Base-by-base conservation (phyloP, 495 filamentous ascomycete genomes). In the Aspergillus ellipticus region DNA sequence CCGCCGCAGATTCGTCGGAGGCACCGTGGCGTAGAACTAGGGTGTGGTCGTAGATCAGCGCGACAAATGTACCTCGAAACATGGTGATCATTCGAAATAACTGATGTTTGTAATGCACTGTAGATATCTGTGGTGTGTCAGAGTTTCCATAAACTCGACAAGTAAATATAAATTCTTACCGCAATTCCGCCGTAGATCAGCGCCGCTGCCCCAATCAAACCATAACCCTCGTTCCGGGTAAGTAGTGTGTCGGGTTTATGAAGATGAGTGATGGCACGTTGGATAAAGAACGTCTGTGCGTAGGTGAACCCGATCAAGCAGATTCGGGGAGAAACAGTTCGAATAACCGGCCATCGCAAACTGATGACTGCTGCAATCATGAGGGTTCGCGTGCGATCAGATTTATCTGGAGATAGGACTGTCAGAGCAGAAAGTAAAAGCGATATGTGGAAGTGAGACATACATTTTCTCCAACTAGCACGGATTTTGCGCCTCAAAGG, bases 41-140 rank as follows among this genome's bases (percentile, higher is more conserved):
- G 1, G 81, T 76, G 52, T 67, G 64, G 22, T 64, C 62, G 56
- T 81, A 85, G 20, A 86, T 72, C 33, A 80, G 67, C 4, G 70
- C 72, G 7, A 79, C 72, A 6, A 86, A 61, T 21, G 75, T 73
- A 16, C 45, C 45, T 6, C 45, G 45, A n/a, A 48, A 7, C 45
- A 28, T 26, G 10, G 22, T 29, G 11, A 29, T 29, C 10, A 29
- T 6, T 4, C 45, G 45, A 13, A 28, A 48, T 24, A 22, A 28
- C 11, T 47, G 20, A 26, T 47, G 43, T n/a, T 26, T 13, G 20
- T 47, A 47, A 10, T 20, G 42, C 20, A 19, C 22, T 22, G 42
- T 7, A 45, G 19, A 45, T 20, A 16, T 45, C 16, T 10, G 21
- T 22, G 17, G 21, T 5, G 20, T 33, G 31, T 33, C 31, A 33